phyloP scores from a whole-genome alignment of 108 stramenopile species.

The Cylindrotheca closterium region DNA sequence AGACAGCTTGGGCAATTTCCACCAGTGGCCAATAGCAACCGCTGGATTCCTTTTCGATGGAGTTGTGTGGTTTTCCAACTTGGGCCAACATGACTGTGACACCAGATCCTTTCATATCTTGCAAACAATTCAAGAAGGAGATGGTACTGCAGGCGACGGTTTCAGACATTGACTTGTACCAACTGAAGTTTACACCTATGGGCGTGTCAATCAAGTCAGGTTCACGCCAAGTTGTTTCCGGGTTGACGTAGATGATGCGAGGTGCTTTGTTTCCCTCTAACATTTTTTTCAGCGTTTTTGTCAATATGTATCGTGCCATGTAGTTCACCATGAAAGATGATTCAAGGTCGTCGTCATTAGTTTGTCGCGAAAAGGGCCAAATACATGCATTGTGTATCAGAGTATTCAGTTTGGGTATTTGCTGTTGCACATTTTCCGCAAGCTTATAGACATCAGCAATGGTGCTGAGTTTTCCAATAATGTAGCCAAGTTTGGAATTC shows the following conservation, averaged over 20 bases:
- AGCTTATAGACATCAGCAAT: background rate
- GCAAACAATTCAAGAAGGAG: background rate
- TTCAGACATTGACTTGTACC: background rate
- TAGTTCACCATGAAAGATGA: constrained; percentile 13
- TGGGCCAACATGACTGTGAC: constrained; percentile 8
- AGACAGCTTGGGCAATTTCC: constrained; percentile 4
- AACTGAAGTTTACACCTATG: constrained; percentile 9
- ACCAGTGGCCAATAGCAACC: constrained; percentile 18
- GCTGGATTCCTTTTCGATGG: constrained; percentile 2
- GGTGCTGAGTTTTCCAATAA: constrained; percentile 6
- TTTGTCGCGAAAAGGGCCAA: background rate
- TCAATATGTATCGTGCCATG: constrained; percentile 10
- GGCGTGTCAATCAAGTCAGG: constrained; percentile 11
- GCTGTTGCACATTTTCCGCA: background rate
- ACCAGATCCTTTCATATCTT: background rate
- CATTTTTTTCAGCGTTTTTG: background rate
- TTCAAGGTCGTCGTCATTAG: constrained; percentile 16
- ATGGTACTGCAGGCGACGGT: constrained; percentile 2
- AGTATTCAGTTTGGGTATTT: constrained; percentile 5
- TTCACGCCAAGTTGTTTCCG: background rate
- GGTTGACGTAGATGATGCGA: constrained; percentile 8
- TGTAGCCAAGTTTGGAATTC: constrained; percentile 9
- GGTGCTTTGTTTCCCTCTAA: constrained; percentile 7
- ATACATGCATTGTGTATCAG: constrained; percentile 19
- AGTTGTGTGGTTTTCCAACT: background rate